These are phyloP conservation scores for Volvox carteri DNA, from an alignment of 163 green algal species.

Conservation along the genomic window DNA sequence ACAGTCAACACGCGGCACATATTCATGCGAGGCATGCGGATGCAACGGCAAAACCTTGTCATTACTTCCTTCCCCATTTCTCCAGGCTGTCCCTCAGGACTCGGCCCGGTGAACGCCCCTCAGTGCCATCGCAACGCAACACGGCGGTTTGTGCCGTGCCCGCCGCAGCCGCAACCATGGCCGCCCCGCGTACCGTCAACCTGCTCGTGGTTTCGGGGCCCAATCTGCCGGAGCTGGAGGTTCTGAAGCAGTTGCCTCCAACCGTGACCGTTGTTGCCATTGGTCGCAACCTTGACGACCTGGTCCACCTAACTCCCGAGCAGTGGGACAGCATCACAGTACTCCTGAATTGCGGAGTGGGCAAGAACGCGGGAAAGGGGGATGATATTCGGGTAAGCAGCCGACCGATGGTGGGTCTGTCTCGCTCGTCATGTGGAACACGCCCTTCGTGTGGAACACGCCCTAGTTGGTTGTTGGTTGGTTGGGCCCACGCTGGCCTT, in stretches of 20 bases:
- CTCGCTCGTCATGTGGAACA: neutral
- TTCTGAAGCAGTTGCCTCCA: slow-evolving; percentile 59
- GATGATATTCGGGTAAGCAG: slow-evolving; percentile 68
- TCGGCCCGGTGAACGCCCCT: neutral
- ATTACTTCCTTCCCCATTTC: too few species aligned
- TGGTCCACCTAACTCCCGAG: slow-evolving; percentile 57
- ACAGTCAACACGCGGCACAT: too few species aligned
- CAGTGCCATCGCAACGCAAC: neutral
- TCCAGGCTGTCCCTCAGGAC: neutral
- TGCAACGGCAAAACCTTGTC: too few species aligned
- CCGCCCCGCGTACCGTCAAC: slow-evolving; percentile 38
- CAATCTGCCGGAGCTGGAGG: slow-evolving; percentile 59
- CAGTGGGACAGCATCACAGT: slow-evolving; percentile 72
- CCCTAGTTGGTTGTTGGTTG: neutral
- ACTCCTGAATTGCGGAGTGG: slow-evolving; percentile 78
- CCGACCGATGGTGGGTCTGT: neutral
- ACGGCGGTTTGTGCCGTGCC: neutral
- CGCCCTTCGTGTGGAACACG: neutral
- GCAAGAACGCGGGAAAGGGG: slow-evolving; percentile 68
- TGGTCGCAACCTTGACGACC: slow-evolving; percentile 30
- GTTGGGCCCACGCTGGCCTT: neutral
- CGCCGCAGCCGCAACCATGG: neutral
- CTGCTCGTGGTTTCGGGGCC: slow-evolving; percentile 62
- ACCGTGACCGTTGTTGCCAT: neutral
- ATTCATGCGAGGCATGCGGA: too few species aligned